Conservation (phyloP, 345 rosid genomes). For the Camelina laxa region DNA sequence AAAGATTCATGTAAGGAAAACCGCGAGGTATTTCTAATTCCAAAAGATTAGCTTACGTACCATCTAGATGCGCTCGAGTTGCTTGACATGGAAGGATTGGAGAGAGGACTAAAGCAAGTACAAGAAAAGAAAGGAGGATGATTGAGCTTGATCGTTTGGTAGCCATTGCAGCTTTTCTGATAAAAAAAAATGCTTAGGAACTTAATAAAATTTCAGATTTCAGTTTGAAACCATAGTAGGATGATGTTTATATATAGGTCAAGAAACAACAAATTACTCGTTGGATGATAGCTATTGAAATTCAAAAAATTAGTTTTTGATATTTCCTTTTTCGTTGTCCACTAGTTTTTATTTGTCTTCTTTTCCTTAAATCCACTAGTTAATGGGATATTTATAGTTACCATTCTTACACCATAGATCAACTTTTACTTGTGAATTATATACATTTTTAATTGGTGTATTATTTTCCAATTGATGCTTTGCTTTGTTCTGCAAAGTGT, state of each 20-base stretch:
- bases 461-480: not conserved
- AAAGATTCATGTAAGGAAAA: no score
- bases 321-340: not conserved
- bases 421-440: not conserved
- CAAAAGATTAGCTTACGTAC: not conserved
- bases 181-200: not conserved
- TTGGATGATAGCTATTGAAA: not conserved
- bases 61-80: not conserved
- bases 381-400: not conserved
- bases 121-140: conserved; percentile 27
- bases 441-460: not conserved
- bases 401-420: not conserved
- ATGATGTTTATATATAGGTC: not conserved
- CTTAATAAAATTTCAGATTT: not conserved
- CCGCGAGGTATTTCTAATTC: not conserved
- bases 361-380: not conserved
- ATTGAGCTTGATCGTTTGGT: conserved; percentile 5
- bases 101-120: conserved; percentile 29
- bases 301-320: not conserved
- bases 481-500: not conserved
- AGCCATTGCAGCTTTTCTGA: conserved; percentile 12
- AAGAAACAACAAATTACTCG: not conserved
- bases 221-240: not conserved
- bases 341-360: not conserved
- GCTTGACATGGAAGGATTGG: conserved; percentile 14